A percentile compares a stretch with the other conserved stretches of the same genome.
Conservation (phyloP, 2,329 filamentous ascomycete species). For the Neofusicoccum umdonicola region DNA sequence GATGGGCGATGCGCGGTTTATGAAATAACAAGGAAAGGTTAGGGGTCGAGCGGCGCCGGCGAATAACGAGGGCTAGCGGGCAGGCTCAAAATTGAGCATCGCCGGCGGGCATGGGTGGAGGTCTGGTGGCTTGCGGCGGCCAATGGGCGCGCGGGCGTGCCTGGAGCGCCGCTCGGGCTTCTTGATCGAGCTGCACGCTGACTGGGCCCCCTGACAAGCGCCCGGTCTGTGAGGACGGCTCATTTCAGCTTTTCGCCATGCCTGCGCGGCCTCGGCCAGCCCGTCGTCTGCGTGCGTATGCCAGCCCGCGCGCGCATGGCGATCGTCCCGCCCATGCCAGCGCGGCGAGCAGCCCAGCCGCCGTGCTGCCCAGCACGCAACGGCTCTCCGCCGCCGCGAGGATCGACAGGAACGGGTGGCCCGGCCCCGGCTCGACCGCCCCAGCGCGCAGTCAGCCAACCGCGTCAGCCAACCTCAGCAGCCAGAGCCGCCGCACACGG, state of each 20-base stretch:
- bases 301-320: not conserved
- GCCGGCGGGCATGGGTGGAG: slow-evolving; percentile 20
- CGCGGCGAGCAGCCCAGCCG: not conserved
- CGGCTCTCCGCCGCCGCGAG: slow-evolving; percentile 15
- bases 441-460: too few species aligned
- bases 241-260: slow-evolving; percentile 15
- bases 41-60: slow-evolving; percentile 27
- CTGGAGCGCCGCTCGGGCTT: slow-evolving; percentile 18
- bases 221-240: slow-evolving; percentile 15
- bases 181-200: slow-evolving; percentile 16
- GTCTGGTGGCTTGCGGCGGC: slow-evolving; percentile 3
- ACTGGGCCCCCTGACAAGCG: slow-evolving; percentile 18
- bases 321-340: slow-evolving; percentile 7
- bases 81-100: slow-evolving; percentile 17
- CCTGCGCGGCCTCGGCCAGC: slow-evolving; percentile 14
- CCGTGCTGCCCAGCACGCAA: slow-evolving; percentile 2
- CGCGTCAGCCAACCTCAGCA: too few species aligned
- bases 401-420: slow-evolving; percentile 16
- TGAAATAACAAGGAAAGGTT: slow-evolving; percentile 28
- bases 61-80: slow-evolving; percentile 33
- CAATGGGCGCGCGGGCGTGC: slow-evolving; percentile 18
- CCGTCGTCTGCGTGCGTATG: not conserved
- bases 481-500: too few species aligned
- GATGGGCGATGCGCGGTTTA: slow-evolving; percentile 32
- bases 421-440: not conserved